phyloP scores from a whole-genome alignment of 2,329 filamentous ascomycete species.

The Cladosporium colombiae region DNA sequence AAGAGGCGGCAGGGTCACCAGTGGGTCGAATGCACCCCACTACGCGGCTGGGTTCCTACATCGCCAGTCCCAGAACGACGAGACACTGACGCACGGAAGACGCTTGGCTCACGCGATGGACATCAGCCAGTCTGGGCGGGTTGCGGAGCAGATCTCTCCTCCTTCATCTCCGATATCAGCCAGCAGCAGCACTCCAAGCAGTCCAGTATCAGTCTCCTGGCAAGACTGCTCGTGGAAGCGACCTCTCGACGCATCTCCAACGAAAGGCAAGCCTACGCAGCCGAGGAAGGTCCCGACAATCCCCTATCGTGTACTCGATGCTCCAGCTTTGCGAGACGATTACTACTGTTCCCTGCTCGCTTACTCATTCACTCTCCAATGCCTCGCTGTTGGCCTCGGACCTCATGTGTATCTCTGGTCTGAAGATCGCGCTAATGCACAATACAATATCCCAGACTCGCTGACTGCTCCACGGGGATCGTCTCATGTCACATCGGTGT shows the following conservation, averaged over 20 bases:
- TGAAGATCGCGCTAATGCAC: conserved; percentile 58
- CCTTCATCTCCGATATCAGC: conserved; percentile 22
- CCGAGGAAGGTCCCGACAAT: conserved; percentile 34
- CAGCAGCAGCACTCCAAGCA: background rate
- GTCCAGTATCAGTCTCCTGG: background rate
- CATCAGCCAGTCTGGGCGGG: conserved; percentile 68
- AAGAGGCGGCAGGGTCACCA: conserved; percentile 64
- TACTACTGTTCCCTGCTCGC: conserved; percentile 93
- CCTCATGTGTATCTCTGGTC: conserved; percentile 87
- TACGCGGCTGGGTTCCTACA: conserved; percentile 60
- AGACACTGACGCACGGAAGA: conserved; percentile 61
- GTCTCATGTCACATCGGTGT: conserved; percentile 74
- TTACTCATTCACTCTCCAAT: conserved; percentile 73
- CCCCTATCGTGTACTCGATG: conserved; percentile 68
- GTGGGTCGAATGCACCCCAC: conserved; percentile 70
- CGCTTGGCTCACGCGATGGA: conserved; percentile 78
- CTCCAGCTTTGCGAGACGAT: conserved; percentile 85
- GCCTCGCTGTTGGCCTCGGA: conserved; percentile 80
- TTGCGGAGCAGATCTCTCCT: conserved; percentile 56
- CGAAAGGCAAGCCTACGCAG: conserved; percentile 12
- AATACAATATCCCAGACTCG: conserved; percentile 47
- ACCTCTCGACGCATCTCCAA: background rate
- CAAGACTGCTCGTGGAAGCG: conserved; percentile 2
- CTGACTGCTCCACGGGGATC: conserved; percentile 52
- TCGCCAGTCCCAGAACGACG: conserved; percentile 31